A percentile compares a stretch with the other conserved stretches of the same genome.
phyloP scores from a whole-genome alignment of 345 rosid genomes.

The Capsella bursapastoris region DNA sequence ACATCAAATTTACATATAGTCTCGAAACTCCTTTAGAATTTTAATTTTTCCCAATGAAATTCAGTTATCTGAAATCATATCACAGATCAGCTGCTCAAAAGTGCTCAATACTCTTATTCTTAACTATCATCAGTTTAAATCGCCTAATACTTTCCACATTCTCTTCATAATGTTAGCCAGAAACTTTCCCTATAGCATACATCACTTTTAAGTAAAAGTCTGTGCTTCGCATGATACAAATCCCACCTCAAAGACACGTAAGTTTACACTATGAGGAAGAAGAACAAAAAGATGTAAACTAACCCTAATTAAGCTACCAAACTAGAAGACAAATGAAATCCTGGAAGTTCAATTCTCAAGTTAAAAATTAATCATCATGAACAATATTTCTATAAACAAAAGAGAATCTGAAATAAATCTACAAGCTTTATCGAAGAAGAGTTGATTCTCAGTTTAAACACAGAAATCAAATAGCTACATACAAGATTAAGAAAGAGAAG shows the following conservation, averaged over 20 bases:
- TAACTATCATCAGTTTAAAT: neutral
- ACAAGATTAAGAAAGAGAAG: constrained; percentile 8
- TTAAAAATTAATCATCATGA: neutral
- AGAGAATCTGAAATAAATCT: constrained; percentile 19
- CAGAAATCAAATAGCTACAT: constrained; percentile 24
- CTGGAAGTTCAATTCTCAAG: neutral
- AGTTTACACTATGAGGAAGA: neutral
- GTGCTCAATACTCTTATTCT: constrained; percentile 12
- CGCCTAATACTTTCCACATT: neutral
- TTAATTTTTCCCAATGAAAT: neutral
- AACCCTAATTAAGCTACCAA: constrained; percentile 17
- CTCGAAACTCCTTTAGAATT: neutral
- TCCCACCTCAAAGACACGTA: constrained; percentile 12
- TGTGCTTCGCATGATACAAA: constrained; percentile 2
- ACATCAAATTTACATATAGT: neutral
- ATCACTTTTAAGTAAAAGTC: constrained; percentile 9
- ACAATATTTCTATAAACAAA: constrained; percentile 14
- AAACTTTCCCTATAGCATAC: constrained; percentile 13
- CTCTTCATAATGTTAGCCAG: neutral
- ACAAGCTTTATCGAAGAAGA: constrained; percentile 1
- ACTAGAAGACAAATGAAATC: constrained; percentile 6
- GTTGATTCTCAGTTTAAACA: constrained; percentile 8
- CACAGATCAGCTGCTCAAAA: neutral
- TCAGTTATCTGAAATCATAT: neutral
- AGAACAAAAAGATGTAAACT: neutral